Conservation (phyloP, 768 basidiomycete genomes). For the Russula compacta region DNA sequence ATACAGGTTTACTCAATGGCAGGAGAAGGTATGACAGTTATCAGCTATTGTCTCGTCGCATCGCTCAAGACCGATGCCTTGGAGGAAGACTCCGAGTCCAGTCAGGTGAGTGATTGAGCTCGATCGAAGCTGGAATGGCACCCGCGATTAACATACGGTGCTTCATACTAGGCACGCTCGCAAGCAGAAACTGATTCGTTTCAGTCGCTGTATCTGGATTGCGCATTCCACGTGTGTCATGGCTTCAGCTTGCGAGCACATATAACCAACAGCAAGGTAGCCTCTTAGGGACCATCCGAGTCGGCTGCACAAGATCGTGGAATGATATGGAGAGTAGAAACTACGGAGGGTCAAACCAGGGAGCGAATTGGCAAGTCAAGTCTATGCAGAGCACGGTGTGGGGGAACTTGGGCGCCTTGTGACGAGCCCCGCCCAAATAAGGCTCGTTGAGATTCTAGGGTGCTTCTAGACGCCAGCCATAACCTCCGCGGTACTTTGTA, state of each 20-base stretch:
- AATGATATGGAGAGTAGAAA: not conserved
- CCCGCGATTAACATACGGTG: no score
- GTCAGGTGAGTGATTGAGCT: no score
- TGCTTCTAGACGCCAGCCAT: not conserved
- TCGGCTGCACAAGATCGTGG: not conserved
- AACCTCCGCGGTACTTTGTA: not conserved
- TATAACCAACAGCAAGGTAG: not conserved
- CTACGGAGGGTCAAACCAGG: not conserved
- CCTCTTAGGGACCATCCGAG: no score
- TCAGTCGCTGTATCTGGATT: not conserved
- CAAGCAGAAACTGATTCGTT: not conserved
- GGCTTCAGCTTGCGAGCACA: not conserved
- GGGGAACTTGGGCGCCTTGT: not conserved
- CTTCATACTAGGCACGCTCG: no score
- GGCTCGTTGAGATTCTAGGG: not conserved
- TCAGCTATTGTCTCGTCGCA: no score
- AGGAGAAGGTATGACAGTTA: not conserved
- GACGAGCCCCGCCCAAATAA: not conserved
- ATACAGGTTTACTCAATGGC: not conserved
- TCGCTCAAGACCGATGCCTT: not conserved
- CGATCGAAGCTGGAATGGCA: no score
- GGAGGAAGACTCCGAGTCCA: not conserved
- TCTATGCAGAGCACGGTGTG: not conserved
- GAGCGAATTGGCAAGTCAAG: not conserved
- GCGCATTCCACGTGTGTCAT: not conserved